phyloP scores from a whole-genome alignment of 768 basidiomycete genomes.

The Serendipita sp. region DNA sequence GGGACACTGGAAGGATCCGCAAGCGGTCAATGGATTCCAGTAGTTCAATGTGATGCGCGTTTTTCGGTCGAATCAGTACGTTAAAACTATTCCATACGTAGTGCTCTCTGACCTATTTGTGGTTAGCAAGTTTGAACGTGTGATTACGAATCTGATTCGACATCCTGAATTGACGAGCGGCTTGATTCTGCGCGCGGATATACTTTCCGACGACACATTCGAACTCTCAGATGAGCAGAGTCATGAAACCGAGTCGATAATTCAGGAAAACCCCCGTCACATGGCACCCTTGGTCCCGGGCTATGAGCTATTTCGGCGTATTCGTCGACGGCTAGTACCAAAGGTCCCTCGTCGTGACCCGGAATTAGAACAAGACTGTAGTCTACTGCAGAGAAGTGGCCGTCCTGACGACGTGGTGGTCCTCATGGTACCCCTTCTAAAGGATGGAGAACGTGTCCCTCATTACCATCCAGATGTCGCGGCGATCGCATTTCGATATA shows the following conservation, averaged over 20 bases:
- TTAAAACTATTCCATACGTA: no score
- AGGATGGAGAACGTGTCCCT: constrained; percentile 36
- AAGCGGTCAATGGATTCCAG: no score
- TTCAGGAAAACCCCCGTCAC: constrained; percentile 11
- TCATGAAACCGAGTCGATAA: not conserved
- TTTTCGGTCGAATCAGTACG: no score
- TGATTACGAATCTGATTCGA: constrained; percentile 53
- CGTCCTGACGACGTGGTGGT: constrained; percentile 14
- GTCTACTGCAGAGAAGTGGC: constrained; percentile 40
- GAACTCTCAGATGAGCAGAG: constrained; percentile 1
- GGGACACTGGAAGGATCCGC: no score
- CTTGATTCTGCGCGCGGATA: constrained; percentile 73
- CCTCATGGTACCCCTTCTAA: constrained; percentile 21
- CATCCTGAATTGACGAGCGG: constrained; percentile 92
- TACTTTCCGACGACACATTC: constrained; percentile 10
- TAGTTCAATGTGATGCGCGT: no score
- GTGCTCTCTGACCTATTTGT: not conserved
- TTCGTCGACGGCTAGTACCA: constrained; percentile 23
- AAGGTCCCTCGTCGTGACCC: constrained; percentile 43
- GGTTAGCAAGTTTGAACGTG: constrained; percentile 46
- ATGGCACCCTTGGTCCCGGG: constrained; percentile 12
- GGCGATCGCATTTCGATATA: constrained; percentile 68
- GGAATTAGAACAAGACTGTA: constrained; percentile 61
- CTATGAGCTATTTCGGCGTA: constrained; percentile 17
- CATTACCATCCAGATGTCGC: constrained; percentile 80